Conservation (phyloP, 2,329 filamentous ascomycete species). For the Rutstroemia sp. region DNA sequence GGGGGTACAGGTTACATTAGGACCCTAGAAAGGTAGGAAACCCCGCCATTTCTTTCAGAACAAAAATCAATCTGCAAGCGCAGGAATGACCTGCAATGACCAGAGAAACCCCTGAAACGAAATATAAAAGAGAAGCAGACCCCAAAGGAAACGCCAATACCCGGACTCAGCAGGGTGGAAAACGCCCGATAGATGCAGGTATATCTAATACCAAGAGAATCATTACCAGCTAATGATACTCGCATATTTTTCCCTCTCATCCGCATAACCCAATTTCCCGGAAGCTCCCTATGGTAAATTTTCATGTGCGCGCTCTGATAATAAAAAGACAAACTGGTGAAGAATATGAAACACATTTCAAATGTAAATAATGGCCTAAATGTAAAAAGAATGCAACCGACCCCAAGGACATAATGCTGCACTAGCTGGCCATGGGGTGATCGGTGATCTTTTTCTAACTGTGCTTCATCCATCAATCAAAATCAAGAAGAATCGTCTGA, state of each 20-base stretch:
- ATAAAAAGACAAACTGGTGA: background rate
- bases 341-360: conserved; percentile 5
- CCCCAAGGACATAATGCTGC: conserved; percentile 26
- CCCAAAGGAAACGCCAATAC: too few species aligned
- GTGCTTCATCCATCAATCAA: conserved; percentile 10
- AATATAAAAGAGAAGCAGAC: too few species aligned
- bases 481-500: background rate
- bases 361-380: conserved; percentile 3
- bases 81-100: too few species aligned
- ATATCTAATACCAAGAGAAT: too few species aligned
- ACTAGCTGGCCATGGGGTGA: conserved; percentile 26
- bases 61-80: too few species aligned
- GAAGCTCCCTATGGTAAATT: too few species aligned
- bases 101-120: too few species aligned
- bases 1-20: too few species aligned
- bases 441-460: conserved; percentile 12
- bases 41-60: too few species aligned
- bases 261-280: background rate
- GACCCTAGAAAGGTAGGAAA: too few species aligned
- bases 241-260: background rate
- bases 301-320: background rate
- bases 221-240: background rate
- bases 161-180: too few species aligned
- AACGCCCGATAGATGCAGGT: too few species aligned
- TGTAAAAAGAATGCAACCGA: background rate